phyloP scores from a whole-genome alignment of 352 stramenopile species.

The Lagenidium sp. region DNA sequence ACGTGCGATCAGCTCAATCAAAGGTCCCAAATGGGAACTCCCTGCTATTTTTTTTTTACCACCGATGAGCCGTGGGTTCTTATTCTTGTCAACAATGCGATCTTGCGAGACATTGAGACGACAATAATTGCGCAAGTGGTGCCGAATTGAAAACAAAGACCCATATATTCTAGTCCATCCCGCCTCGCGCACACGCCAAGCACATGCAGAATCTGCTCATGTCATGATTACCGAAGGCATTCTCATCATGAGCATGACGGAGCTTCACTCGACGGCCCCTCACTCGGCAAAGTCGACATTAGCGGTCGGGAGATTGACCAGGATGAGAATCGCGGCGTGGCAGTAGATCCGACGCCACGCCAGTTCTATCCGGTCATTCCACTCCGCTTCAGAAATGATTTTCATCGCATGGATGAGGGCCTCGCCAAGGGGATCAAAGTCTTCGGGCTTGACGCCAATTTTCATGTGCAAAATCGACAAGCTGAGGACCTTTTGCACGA shows the following conservation, averaged over 20 bases:
- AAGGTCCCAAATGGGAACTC: no score
- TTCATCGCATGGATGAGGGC: conserved; percentile 55
- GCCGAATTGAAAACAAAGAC: no score
- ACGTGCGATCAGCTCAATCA: no score
- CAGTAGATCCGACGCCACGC: conserved; percentile 54
- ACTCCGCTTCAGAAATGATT: conserved; percentile 31
- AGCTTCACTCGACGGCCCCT: conserved; percentile 4
- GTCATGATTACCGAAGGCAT: no score
- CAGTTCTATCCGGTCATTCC: conserved; percentile 33
- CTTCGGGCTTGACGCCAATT: conserved; percentile 51
- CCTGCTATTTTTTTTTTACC: no score
- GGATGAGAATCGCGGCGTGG: conserved; percentile 46
- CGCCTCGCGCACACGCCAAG: no score
- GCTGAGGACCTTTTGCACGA: conserved; percentile 50
- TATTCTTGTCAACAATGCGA: no score
- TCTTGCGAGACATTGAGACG: no score
- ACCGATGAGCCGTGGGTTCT: no score
- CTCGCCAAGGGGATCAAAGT: conserved; percentile 52
- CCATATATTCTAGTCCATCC: no score
- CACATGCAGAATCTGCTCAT: no score
- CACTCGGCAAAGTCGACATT: conserved; percentile 32
- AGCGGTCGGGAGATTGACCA: conserved; percentile 52
- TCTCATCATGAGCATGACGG: conserved; percentile 3
- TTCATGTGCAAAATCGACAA: conserved; percentile 53
- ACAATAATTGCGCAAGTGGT: no score